Conservation (phyloP, 345 rosid species). For the Eucalyptus camaldulensis region DNA sequence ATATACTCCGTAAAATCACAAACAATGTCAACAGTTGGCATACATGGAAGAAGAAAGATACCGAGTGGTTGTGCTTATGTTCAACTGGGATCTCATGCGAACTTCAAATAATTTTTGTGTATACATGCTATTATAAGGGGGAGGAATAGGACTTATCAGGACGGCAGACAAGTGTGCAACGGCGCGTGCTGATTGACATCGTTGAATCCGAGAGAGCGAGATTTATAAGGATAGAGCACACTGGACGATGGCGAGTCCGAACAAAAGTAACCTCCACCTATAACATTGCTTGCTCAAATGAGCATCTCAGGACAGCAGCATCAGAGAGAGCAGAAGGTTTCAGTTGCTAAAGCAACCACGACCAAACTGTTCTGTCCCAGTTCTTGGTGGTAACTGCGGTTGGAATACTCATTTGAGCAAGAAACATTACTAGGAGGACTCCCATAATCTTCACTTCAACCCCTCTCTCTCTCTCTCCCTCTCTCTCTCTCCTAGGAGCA, state of each 20-base stretch:
- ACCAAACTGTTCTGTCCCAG: not conserved
- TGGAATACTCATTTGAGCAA: slow-evolving; percentile 32
- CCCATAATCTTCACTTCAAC: not conserved
- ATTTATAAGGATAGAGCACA: not conserved
- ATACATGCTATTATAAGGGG: not conserved
- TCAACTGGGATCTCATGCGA: not conserved
- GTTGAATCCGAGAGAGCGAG: not conserved
- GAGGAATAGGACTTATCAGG: not conserved
- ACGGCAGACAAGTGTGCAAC: not conserved
- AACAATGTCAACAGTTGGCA: not conserved
- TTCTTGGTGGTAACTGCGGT: not conserved
- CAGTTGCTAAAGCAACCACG: not conserved
- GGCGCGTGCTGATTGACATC: not conserved
- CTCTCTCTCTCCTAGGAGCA: not conserved
- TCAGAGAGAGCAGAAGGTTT: not conserved
- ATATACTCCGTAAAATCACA: not conserved
- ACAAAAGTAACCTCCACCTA: not conserved
- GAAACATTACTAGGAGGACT: slow-evolving; percentile 7
- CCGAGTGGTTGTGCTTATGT: not conserved
- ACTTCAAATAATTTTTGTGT: not conserved
- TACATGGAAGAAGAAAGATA: not conserved
- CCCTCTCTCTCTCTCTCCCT: not conserved
- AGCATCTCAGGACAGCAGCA: slow-evolving; percentile 12
- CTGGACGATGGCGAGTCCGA: not conserved
- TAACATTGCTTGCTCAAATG: slow-evolving; percentile 22